These are phyloP conservation scores for Trichoderma asperellum DNA, from an alignment of 2,329 filamentous ascomycete species.

Conservation along the genomic window DNA sequence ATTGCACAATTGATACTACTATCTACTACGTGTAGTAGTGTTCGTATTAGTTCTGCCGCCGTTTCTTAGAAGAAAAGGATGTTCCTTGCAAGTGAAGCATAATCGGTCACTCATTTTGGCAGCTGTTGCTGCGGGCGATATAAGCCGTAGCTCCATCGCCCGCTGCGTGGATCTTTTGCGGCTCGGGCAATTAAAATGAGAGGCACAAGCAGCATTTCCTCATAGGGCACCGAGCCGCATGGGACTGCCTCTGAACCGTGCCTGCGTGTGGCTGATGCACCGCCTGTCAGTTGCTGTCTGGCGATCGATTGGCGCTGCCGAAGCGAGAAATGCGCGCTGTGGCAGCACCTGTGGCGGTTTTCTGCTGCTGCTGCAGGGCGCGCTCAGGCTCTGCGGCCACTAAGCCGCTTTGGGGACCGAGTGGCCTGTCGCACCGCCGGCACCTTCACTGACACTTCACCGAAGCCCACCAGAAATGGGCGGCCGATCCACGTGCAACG, in stretches of 20 bases:
- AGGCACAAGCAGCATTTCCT: slow-evolving; percentile 14
- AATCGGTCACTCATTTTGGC: slow-evolving; percentile 9
- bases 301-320: too few species aligned
- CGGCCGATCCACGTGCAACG: slow-evolving; percentile 20
- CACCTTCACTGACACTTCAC: slow-evolving; percentile 18
- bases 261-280: slow-evolving; percentile 5
- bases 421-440: slow-evolving; percentile 7
- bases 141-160: neutral
- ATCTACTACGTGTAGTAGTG: neutral
- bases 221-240: slow-evolving; percentile 4
- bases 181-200: neutral
- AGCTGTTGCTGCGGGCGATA: neutral
- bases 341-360: slow-evolving; percentile 3
- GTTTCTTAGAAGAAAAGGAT: neutral
- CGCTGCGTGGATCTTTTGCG: neutral
- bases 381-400: slow-evolving; percentile 2
- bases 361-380: neutral
- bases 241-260: neutral
- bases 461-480: slow-evolving; percentile 20
- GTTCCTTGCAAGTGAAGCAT: neutral
- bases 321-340: neutral
- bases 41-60: neutral
- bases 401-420: slow-evolving; percentile 35
- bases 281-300: neutral
- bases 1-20: neutral